Conservation (phyloP, 495 filamentous ascomycete genomes). For the Hypoxylon subgilvum region DNA sequence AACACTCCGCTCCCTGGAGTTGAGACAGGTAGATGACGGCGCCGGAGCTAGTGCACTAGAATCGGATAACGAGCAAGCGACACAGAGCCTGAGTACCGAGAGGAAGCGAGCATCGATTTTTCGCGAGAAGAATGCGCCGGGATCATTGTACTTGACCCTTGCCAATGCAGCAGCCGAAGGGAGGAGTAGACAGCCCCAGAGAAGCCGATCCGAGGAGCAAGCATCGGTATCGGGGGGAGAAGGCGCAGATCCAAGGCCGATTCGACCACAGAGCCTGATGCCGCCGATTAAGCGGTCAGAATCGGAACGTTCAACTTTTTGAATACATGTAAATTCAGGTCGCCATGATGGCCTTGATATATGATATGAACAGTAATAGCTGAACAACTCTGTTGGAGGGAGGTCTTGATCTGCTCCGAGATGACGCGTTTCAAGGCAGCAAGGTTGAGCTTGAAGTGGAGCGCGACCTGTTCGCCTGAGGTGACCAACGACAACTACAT, state of each 20-base stretch:
- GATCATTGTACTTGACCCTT: conserved; percentile 27
- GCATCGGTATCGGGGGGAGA: not conserved
- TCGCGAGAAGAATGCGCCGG: conserved; percentile 18
- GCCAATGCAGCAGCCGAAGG: conserved; percentile 20
- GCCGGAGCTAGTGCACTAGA: not conserved
- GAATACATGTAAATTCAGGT: too few relatives aligned
- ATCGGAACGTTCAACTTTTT: too few relatives aligned
- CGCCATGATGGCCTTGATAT: too few relatives aligned
- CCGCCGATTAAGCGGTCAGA: not conserved
- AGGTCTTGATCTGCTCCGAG: too few relatives aligned
- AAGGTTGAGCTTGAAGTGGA: too few relatives aligned
- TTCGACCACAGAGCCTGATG: conserved; percentile 16
- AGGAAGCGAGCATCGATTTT: conserved; percentile 30
- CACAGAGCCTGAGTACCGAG: not conserved
- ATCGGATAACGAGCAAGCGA: not conserved
- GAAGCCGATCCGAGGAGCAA: conserved; percentile 27
- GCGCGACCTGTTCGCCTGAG: too few relatives aligned
- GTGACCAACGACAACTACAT: too few relatives aligned
- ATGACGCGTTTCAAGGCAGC: too few relatives aligned
- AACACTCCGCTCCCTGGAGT: conserved; percentile 8
- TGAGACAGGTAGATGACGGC: conserved; percentile 6
- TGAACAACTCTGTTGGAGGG: too few relatives aligned
- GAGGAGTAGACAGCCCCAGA: conserved; percentile 6
- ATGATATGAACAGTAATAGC: too few relatives aligned
- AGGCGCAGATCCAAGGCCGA: not conserved